phyloP scores from a whole-genome alignment of 2,329 filamentous ascomycete genomes.

The Lachnum nothofagi region DNA sequence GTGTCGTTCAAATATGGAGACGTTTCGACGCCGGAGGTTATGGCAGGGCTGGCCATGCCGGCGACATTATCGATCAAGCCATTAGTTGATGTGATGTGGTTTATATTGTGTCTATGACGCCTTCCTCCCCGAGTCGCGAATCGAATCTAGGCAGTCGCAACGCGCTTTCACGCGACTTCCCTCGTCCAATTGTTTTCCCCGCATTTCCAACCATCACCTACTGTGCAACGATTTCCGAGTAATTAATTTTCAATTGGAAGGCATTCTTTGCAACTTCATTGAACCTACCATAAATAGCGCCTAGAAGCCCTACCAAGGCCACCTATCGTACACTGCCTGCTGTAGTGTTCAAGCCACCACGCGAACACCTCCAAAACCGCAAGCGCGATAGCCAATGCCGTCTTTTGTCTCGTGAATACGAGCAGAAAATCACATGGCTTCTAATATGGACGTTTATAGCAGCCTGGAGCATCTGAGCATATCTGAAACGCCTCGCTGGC shows the following conservation, averaged over 20 bases:
- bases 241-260: too few relatives aligned
- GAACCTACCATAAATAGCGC: too few relatives aligned
- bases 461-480: background rate
- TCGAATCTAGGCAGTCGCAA: background rate
- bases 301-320: too few relatives aligned
- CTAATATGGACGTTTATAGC: background rate
- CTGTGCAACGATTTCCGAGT: too few relatives aligned
- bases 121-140: background rate
- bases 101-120: background rate
- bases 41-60: conserved; percentile 26
- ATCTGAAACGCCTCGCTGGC: background rate
- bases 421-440: background rate
- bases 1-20: conserved; percentile 6
- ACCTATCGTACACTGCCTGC: too few relatives aligned
- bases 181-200: background rate
- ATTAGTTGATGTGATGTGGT: conserved; percentile 4
- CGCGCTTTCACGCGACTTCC: background rate
- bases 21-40: background rate
- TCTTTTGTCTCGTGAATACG: background rate
- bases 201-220: background rate
- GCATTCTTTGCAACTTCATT: too few relatives aligned
- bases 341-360: too few relatives aligned
- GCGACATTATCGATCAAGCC: conserved; percentile 8
- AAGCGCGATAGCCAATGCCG: background rate
- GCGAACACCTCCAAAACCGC: background rate